phyloP scores from a whole-genome alignment of 805 yeast genomes.

The Suhomyces kilbournensis region DNA sequence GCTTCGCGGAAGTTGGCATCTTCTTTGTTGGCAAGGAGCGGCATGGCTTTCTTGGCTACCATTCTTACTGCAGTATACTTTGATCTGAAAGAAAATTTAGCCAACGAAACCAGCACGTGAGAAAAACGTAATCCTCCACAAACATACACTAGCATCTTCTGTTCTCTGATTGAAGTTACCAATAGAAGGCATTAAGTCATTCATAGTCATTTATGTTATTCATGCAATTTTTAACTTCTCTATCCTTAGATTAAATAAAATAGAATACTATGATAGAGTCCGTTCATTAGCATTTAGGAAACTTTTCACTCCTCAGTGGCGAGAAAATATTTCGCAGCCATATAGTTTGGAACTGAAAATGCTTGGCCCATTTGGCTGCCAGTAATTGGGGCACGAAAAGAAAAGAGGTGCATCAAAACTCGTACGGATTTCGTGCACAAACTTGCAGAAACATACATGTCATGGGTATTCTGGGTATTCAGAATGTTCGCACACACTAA shows the following conservation, averaged over 20 bases:
- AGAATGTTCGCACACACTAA: neutral
- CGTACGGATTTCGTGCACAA: neutral
- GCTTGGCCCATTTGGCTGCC: neutral
- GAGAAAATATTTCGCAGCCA: neutral
- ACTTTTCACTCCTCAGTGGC: neutral
- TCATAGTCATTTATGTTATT: too few species aligned
- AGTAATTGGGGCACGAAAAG: neutral
- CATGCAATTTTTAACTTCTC: too few species aligned
- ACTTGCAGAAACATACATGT: neutral
- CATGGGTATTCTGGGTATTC: too few species aligned
- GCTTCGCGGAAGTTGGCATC: constrained; percentile 78
- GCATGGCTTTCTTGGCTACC: constrained; percentile 22
- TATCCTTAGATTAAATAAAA: too few species aligned
- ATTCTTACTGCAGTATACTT: neutral
- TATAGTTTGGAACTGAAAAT: neutral
- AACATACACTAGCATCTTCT: neutral
- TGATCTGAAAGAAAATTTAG: neutral
- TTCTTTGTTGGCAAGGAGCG: constrained; percentile 53
- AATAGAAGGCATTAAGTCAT: too few species aligned
- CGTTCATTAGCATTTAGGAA: neutral
- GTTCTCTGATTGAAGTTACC: too few species aligned
- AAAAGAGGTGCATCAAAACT: too few species aligned
- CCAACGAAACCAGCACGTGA: neutral
- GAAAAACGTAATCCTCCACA: neutral
- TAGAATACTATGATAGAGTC: too few species aligned